A percentile compares a stretch with the other conserved stretches of the same genome.
Conservation (phyloP, 257 asterid species). For the Scutellaria baicalensis region DNA sequence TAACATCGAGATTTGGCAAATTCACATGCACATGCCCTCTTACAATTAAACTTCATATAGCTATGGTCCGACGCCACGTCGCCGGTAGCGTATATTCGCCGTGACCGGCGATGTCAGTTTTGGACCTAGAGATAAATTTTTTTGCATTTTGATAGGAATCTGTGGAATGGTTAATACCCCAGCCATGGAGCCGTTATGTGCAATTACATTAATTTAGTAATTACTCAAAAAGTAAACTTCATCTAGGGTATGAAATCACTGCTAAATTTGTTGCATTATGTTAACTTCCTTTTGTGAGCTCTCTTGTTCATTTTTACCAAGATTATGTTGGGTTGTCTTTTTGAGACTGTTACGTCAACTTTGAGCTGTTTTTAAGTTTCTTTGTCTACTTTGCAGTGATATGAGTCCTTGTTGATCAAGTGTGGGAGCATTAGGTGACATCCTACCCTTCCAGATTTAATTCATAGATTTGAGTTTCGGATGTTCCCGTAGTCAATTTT, state of each 20-base stretch:
- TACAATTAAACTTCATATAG: not conserved
- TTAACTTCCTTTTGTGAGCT: not conserved
- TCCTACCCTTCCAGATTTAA: not conserved
- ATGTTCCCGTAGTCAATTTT: slow-evolving; percentile 1
- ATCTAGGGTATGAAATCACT: not conserved
- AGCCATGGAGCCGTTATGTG: slow-evolving; percentile 61
- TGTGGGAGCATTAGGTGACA: not conserved
- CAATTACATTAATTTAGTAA: slow-evolving; percentile 72
- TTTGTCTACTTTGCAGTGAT: slow-evolving; percentile 13
- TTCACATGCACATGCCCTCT: not conserved
- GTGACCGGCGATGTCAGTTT: slow-evolving; percentile 55
- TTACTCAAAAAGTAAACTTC: not conserved
- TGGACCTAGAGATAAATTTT: slow-evolving; percentile 36
- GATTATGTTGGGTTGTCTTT: not conserved
- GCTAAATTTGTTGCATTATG: too few relatives aligned
- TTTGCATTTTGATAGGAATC: slow-evolving; percentile 80
- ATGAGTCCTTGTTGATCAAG: not conserved
- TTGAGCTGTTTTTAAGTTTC: not conserved
- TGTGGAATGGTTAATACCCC: slow-evolving; percentile 30
- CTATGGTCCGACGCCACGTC: slow-evolving; percentile 62
- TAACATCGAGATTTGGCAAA: not conserved
- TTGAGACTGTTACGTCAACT: not conserved
- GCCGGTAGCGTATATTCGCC: slow-evolving; percentile 34
- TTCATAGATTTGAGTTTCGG: slow-evolving; percentile 1
- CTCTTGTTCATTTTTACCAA: not conserved